Conservation (phyloP, 2,329 filamentous ascomycete genomes). For the Penicillium sp. region DNA sequence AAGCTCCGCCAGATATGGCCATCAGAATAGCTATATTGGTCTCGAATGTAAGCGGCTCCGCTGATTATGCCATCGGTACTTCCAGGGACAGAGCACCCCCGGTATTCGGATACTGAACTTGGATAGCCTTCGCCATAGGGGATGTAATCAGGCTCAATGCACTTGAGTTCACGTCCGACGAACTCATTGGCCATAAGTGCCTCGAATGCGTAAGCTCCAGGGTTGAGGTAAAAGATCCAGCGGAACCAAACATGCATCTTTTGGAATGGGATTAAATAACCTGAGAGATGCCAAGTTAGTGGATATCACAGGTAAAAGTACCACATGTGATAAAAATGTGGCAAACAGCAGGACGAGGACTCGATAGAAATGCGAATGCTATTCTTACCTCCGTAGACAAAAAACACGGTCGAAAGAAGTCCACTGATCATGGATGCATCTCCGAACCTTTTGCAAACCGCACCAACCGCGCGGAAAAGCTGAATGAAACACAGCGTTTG, state of each 20-base stretch:
- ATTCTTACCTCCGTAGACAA: slow-evolving; percentile 52
- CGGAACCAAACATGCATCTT: slow-evolving; percentile 63
- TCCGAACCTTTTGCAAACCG: slow-evolving; percentile 48
- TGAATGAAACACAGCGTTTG: slow-evolving; percentile 53
- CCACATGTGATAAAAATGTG: background rate
- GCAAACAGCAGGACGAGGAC: background rate
- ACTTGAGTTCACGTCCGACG: slow-evolving; percentile 54
- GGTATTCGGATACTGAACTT: slow-evolving; percentile 17
- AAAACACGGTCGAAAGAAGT: slow-evolving; percentile 41
- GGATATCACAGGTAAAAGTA: background rate
- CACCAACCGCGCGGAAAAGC: slow-evolving; percentile 52
- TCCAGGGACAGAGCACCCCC: slow-evolving; percentile 34
- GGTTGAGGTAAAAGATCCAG: slow-evolving; percentile 65
- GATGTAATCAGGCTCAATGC: slow-evolving; percentile 51
- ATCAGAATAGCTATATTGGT: slow-evolving; percentile 55
- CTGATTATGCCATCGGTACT: slow-evolving; percentile 39
- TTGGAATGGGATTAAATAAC: slow-evolving; percentile 61
- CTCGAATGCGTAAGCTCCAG: slow-evolving; percentile 67
- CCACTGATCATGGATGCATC: slow-evolving; percentile 49
- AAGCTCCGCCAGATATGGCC: slow-evolving; percentile 69
- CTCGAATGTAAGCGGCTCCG: slow-evolving; percentile 55
- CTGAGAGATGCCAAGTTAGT: slow-evolving; percentile 24
- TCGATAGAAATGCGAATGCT: background rate
- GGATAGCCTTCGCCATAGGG: slow-evolving; percentile 47
- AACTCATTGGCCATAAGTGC: slow-evolving; percentile 70